Conservation (phyloP, 1,139 yeast species). For the Pichia sp. region DNA sequence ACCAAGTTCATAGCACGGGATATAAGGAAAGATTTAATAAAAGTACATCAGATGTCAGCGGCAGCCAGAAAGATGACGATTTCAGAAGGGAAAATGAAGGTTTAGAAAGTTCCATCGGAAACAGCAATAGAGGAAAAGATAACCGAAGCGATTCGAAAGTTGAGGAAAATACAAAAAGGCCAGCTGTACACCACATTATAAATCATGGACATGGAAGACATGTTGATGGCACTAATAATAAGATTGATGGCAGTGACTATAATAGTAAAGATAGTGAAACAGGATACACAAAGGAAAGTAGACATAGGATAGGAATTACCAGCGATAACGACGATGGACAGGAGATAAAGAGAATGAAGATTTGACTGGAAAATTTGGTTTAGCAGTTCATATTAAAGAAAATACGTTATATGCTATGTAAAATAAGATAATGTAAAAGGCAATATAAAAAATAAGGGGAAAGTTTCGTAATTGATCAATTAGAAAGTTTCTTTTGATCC, state of each 20-base stretch:
- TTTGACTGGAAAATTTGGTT: neutral
- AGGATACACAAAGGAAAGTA: neutral
- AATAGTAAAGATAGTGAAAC: neutral
- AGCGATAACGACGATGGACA: neutral
- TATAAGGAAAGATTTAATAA: no score
- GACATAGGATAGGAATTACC: neutral
- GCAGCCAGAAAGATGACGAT: no score
- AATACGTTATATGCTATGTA: neutral
- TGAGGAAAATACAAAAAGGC: neutral
- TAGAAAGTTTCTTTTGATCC: constrained; percentile 3
- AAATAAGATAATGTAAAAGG: constrained; percentile 2
- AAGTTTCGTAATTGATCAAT: neutral
- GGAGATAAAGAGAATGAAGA: constrained; percentile 5
- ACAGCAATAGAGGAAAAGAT: neutral
- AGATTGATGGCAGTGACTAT: neutral
- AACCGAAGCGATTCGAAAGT: neutral
- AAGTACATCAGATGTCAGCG: no score
- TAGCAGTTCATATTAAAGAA: neutral
- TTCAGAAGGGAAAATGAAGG: no score
- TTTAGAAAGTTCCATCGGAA: no score
- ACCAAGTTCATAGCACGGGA: no score
- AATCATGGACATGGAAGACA: constrained; percentile 4
- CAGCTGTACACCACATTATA: constrained; percentile 3
- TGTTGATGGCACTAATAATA: neutral
- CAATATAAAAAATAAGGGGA: constrained; percentile 3